These are phyloP conservation scores for Elongisporangium undulatum DNA, from an alignment of 352 stramenopile genomes.

Conservation along the genomic window DNA sequence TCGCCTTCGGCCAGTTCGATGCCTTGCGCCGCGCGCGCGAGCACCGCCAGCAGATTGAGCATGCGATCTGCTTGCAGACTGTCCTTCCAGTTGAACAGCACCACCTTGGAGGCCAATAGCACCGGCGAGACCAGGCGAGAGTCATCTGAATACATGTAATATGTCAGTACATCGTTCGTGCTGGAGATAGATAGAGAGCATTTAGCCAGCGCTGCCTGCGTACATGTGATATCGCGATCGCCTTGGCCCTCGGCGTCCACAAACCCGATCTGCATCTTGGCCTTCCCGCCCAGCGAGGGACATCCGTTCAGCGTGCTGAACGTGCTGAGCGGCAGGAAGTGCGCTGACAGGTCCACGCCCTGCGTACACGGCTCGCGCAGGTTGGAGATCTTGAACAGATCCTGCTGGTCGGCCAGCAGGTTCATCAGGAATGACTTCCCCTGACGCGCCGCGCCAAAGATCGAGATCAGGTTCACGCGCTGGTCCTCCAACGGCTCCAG, in stretches of 20 bases:
- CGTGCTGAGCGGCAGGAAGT: constrained; percentile 60
- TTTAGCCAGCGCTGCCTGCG: constrained; percentile 4
- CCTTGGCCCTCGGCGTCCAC: constrained; percentile 84
- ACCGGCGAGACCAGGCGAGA: constrained; percentile 81
- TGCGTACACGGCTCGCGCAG: constrained; percentile 82
- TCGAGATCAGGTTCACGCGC: constrained; percentile 78
- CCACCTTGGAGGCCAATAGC: constrained; percentile 78
- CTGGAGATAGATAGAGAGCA: background rate
- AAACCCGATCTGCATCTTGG: constrained; percentile 70
- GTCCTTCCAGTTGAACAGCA: constrained; percentile 91
- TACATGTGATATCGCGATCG: constrained; percentile 83
- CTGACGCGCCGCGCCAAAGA: constrained; percentile 80
- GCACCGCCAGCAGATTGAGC: constrained; percentile 75
- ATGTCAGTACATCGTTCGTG: background rate
- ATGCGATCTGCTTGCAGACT: constrained; percentile 83
- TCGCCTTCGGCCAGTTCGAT: constrained; percentile 77
- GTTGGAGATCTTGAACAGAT: constrained; percentile 88
- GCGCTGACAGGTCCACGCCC: constrained; percentile 74
- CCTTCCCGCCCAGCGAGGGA: constrained; percentile 20
- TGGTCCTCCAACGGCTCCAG: constrained; percentile 58
- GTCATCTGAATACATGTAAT: constrained; percentile 41
- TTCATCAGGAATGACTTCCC: constrained; percentile 89
- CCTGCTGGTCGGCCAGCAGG: constrained; percentile 78
- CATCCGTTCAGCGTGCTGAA: constrained; percentile 78
- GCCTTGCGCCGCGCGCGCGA: constrained; percentile 72